Percentiles rank a stretch among this genome's conserved stretches.
Conservation (phyloP, 768 basidiomycete genomes). For the Leccinellum albellum region DNA sequence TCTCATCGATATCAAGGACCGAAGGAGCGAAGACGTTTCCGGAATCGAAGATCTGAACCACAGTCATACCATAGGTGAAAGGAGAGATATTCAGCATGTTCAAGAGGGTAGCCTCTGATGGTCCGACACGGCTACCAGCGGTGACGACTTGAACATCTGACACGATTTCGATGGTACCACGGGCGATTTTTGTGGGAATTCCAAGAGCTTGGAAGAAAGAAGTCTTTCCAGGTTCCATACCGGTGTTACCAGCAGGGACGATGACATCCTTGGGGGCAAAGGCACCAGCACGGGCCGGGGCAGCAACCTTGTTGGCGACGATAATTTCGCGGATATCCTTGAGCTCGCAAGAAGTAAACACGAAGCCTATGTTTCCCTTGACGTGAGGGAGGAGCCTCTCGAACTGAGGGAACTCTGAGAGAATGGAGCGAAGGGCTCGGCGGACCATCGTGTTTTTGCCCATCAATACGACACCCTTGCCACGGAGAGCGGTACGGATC, state of each 20-base stretch:
- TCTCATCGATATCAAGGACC: conserved; percentile 91
- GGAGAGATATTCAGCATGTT: conserved; percentile 99
- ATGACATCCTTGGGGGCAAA: conserved; percentile 88
- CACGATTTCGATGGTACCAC: conserved; percentile 99
- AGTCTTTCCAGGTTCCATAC: conserved; percentile 99
- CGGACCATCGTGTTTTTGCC: conserved; percentile 99
- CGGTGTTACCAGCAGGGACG: conserved; percentile 95
- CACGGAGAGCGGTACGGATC: conserved; percentile 92
- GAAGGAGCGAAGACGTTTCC: conserved; percentile 88
- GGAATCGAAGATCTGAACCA: conserved; percentile 92
- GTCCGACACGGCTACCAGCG: conserved; percentile 89
- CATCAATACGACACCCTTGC: conserved; percentile 96
- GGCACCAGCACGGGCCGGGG: conserved; percentile 98
- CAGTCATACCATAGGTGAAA: conserved; percentile 99
- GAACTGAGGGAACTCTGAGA: conserved; percentile 87
- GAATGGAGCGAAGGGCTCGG: conserved; percentile 90
- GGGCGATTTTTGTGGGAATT: conserved; percentile 99
- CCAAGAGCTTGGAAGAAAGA: conserved; percentile 99
- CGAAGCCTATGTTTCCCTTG: conserved; percentile 98
- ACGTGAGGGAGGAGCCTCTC: conserved; percentile 95
- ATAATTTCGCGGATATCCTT: conserved; percentile 94
- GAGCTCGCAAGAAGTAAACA: conserved; percentile 90
- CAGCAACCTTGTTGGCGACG: conserved; percentile 95
- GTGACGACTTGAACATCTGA: conserved; percentile 93
- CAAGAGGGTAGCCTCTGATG: conserved; percentile 95